Conservation (phyloP, 2,329 filamentous ascomycete species). For the Cladosporium velox region DNA sequence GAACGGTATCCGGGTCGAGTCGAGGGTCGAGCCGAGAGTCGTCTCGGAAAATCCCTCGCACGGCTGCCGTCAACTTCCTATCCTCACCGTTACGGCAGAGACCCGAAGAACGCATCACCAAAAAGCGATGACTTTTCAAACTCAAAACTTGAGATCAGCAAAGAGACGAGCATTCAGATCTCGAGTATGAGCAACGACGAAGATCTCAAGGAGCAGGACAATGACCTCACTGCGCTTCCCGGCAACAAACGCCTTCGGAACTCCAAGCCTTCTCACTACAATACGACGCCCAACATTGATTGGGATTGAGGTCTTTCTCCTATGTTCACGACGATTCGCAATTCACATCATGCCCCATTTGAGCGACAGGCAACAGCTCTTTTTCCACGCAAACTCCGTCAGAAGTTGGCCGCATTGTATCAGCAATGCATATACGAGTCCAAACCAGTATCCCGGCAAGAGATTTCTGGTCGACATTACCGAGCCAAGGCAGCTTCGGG, state of each 20-base stretch:
- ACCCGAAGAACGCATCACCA: background rate
- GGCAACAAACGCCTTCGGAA: background rate
- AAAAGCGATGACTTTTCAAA: background rate
- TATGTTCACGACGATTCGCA: background rate
- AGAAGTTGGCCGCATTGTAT: background rate
- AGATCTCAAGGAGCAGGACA: background rate
- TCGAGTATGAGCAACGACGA: background rate
- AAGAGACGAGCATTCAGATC: constrained; percentile 13
- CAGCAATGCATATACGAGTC: background rate
- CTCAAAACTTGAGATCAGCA: constrained; percentile 9
- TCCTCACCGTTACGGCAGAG: background rate
- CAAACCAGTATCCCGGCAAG: background rate
- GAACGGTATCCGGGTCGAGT: background rate
- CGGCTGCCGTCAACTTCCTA: background rate
- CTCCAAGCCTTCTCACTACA: background rate
- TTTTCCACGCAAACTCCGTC: background rate
- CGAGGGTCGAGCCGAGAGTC: background rate
- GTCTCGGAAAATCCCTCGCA: background rate
- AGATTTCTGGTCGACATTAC: background rate
- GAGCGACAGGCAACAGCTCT: background rate
- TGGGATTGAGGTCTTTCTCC: background rate
- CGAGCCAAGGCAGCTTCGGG: background rate
- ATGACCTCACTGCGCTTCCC: background rate
- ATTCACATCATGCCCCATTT: background rate
- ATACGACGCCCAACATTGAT: background rate